Evolutionary conservation across 129 eudicot species (phyloP).

Genomic region (Glebionis coronaria): DNA sequence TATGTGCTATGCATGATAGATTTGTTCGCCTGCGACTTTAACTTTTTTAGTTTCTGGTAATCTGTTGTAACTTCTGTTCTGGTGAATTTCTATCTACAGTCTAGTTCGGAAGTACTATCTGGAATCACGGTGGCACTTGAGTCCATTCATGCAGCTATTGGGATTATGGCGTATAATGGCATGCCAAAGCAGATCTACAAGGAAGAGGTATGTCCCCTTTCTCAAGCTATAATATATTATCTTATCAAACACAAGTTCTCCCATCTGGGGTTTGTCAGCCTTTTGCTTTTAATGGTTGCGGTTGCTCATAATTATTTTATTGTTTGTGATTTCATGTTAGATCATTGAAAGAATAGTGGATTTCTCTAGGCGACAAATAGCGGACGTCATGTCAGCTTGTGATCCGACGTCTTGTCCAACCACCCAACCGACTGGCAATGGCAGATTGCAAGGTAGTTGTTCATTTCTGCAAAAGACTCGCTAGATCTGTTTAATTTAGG

Average conservation of each 20-base stretch:
- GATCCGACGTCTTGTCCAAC: slow-evolving; percentile 74
- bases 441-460: slow-evolving; percentile 55
- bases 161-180: slow-evolving; percentile 73
- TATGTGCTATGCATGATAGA: slow-evolving; percentile 3
- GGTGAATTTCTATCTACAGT: slow-evolving; percentile 44
- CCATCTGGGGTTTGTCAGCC: background rate
- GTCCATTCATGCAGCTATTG: slow-evolving; percentile 89
- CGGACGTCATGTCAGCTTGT: slow-evolving; percentile 75
- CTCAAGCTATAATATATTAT: slow-evolving; percentile 1
- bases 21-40: background rate
- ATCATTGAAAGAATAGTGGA: slow-evolving; percentile 94
- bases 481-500: background rate
- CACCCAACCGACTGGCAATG: slow-evolving; percentile 68
- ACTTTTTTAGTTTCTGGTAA: background rate
- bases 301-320: slow-evolving; percentile 6
- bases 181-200: slow-evolving; percentile 91
- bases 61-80: slow-evolving; percentile 13
- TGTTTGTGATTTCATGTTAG: slow-evolving; percentile 37
- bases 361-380: slow-evolving; percentile 78
- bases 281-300: slow-evolving; percentile 17
- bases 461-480: slow-evolving; percentile 14
- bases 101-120: slow-evolving; percentile 60
- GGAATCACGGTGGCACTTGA: slow-evolving; percentile 69
- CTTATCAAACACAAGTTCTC: background rate
- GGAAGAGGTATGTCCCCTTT: slow-evolving; percentile 69